These are phyloP conservation scores for Plasmodium vivax DNA, from an alignment of 169 alveolate species.

Conservation along the genomic window DNA sequence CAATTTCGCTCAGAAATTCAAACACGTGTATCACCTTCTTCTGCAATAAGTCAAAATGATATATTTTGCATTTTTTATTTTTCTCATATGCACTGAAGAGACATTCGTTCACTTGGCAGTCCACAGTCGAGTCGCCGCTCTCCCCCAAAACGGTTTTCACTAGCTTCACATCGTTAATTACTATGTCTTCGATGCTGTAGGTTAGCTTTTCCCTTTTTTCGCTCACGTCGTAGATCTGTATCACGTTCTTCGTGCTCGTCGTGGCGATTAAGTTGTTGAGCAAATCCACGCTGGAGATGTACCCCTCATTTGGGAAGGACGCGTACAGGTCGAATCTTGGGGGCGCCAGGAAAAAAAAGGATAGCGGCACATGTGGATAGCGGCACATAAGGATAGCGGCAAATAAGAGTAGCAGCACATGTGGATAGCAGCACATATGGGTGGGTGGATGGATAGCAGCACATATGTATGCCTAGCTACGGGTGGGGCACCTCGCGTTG, in stretches of 20 bases:
- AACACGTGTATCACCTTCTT: constrained; percentile 54
- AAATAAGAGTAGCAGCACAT: neutral
- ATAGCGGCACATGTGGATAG: neutral
- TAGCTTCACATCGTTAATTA: constrained; percentile 42
- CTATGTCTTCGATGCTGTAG: constrained; percentile 46
- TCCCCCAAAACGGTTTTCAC: constrained; percentile 11
- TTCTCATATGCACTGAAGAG: constrained; percentile 52
- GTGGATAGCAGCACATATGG: too few relatives aligned
- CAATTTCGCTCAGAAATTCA: constrained; percentile 31
- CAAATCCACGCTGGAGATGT: constrained; percentile 51
- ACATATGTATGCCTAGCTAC: neutral
- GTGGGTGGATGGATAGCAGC: neutral
- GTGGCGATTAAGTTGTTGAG: constrained; percentile 41
- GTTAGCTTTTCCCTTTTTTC: constrained; percentile 53
- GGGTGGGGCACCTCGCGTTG: neutral
- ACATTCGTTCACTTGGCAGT: constrained; percentile 33
- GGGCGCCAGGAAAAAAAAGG: neutral
- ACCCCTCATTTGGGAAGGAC: constrained; percentile 45
- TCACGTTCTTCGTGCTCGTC: constrained; percentile 34
- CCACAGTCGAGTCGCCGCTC: neutral
- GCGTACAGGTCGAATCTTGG: constrained; percentile 41
- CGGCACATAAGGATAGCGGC: neutral
- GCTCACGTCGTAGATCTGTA: constrained; percentile 45
- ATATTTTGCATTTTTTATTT: constrained; percentile 27
- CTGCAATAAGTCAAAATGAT: constrained; percentile 29